Evolutionary conservation across 2,329 filamentous ascomycete species (phyloP).

Genomic region (Torrubiellomyces zombiae): DNA sequence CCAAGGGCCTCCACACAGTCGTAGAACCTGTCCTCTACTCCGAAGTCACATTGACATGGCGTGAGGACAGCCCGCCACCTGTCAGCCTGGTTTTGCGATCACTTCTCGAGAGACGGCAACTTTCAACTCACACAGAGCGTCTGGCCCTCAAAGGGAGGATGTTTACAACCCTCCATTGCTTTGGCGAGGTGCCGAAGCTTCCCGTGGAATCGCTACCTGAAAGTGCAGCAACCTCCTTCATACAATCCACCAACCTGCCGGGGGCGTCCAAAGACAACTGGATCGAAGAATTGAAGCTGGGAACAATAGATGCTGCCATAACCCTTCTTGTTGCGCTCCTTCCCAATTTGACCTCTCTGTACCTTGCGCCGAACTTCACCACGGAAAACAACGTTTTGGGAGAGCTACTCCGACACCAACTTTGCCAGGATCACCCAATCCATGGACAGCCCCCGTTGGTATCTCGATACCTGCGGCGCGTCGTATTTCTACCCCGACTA

Average conservation of each 20-base stretch:
- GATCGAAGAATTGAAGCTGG: slow-evolving; percentile 1
- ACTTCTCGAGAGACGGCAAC: slow-evolving; percentile 1
- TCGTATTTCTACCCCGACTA: neutral
- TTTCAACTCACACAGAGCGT: neutral
- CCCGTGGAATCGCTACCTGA: neutral
- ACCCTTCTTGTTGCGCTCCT: slow-evolving; percentile 2
- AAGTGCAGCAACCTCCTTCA: neutral
- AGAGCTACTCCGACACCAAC: neutral
- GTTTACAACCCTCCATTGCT: neutral
- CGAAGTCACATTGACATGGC: neutral
- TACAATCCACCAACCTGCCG: slow-evolving; percentile 1
- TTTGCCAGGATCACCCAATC: no score
- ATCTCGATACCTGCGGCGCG: neutral
- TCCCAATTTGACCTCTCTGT: slow-evolving; percentile 1
- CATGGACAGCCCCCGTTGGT: no score
- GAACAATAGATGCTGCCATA: slow-evolving; percentile 3
- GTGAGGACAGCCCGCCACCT: neutral
- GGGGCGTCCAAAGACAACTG: neutral
- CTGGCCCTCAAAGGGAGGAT: no score
- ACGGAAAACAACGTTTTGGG: neutral
- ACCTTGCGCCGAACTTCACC: slow-evolving; percentile 2
- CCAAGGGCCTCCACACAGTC: neutral
- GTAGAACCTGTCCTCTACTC: slow-evolving; percentile 1
- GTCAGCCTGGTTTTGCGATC: slow-evolving; percentile 1
- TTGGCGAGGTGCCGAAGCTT: neutral